Percentiles rank a stretch among this genome's conserved stretches.
Evolutionary conservation across 768 basidiomycete species (phyloP).

Genomic region (Kwoniella bestiolae): DNA sequence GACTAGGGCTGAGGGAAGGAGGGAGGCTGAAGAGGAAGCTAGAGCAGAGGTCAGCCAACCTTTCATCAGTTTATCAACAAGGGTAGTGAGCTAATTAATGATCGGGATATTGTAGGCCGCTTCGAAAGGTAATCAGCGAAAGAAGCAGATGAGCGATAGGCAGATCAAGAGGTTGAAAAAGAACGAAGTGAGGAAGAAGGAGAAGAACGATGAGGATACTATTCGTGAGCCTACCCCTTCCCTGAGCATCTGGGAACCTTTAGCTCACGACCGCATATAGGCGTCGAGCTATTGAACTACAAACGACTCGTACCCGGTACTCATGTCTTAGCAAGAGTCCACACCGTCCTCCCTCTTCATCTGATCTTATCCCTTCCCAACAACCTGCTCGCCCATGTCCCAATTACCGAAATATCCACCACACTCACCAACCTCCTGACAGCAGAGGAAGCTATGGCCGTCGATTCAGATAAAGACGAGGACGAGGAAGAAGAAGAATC

Average conservation of each 20-base stretch:
- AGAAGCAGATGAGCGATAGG: slow-evolving; percentile 56
- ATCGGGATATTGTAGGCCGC: slow-evolving; percentile 4
- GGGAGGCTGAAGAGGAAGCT: slow-evolving; percentile 77
- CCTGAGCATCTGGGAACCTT: not conserved
- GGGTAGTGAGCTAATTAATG: slow-evolving; percentile 13
- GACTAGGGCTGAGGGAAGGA: slow-evolving; percentile 77
- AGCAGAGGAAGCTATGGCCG: slow-evolving; percentile 59
- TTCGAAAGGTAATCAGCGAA: slow-evolving; percentile 55
- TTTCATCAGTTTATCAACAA: not conserved
- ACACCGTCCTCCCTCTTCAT: slow-evolving; percentile 82
- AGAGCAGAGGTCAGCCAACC: slow-evolving; percentile 57
- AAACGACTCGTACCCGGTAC: slow-evolving; percentile 85
- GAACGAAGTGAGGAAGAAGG: slow-evolving; percentile 45
- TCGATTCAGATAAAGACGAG: slow-evolving; percentile 59
- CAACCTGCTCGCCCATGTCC: slow-evolving; percentile 89
- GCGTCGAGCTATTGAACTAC: slow-evolving; percentile 91
- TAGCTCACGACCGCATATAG: slow-evolving; percentile 15
- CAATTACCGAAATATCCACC: slow-evolving; percentile 86
- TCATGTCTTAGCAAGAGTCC: slow-evolving; percentile 84
- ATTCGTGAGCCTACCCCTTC: slow-evolving; percentile 62
- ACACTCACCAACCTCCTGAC: slow-evolving; percentile 77
- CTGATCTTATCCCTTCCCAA: slow-evolving; percentile 93
- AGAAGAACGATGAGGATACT: slow-evolving; percentile 59
- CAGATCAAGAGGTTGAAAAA: slow-evolving; percentile 56
- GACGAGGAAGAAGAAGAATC: slow-evolving; percentile 63